phyloP scores from a whole-genome alignment of 768 basidiomycete genomes.

The Clavaria fumosa region DNA sequence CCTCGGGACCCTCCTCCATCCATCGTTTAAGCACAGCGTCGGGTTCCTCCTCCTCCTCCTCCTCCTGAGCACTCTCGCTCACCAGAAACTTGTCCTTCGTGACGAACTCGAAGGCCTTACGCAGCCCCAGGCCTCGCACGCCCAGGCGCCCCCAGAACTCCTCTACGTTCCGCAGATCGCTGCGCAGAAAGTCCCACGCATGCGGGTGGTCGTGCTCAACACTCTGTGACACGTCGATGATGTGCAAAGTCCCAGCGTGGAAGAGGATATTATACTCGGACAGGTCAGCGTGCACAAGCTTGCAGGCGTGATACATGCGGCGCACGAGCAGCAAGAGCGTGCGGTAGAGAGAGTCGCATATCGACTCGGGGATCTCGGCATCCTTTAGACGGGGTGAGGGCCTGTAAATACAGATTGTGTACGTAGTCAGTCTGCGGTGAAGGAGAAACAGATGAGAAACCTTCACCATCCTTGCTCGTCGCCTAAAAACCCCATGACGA shows the following conservation, averaged over 20 bases:
- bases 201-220: constrained; percentile 97
- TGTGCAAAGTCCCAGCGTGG: constrained; percentile 64
- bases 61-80: constrained; percentile 15
- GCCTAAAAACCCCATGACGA: constrained; percentile 91
- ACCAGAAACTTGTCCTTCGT: constrained; percentile 42
- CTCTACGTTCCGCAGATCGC: constrained; percentile 83
- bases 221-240: constrained; percentile 98
- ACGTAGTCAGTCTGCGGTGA: constrained; percentile 2
- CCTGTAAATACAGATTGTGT: constrained; percentile 30
- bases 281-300: constrained; percentile 92
- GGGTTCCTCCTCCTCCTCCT: constrained; percentile 18
- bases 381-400: constrained; percentile 92
- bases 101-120: constrained; percentile 81
- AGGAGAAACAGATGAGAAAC: constrained; percentile 4
- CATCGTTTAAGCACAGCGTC: constrained; percentile 28
- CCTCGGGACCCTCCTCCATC: constrained; percentile 25
- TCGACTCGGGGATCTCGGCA: constrained; percentile 35
- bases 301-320: constrained; percentile 78
- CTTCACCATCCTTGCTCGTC: constrained; percentile 66
- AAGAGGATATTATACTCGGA: constrained; percentile 97
- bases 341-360: constrained; percentile 47
- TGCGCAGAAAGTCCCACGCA: constrained; percentile 90
- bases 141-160: constrained; percentile 78
- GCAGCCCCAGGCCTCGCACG: constrained; percentile 60
- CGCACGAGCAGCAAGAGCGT: constrained; percentile 72